These are phyloP conservation scores for Citrus reticulata DNA, from an alignment of 345 rosid genomes.

Conservation along the genomic window DNA sequence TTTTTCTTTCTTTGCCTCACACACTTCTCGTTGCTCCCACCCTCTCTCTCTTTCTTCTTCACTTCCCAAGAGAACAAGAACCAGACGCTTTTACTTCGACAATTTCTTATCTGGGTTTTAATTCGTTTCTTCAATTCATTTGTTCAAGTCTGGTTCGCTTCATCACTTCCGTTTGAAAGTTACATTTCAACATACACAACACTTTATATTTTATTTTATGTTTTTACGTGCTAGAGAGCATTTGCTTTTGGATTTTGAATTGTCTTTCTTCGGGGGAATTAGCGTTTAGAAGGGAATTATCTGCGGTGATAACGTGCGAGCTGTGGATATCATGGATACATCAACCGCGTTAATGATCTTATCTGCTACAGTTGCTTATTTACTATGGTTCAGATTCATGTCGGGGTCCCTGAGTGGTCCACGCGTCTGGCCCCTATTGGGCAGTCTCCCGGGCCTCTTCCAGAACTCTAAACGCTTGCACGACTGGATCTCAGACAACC, in stretches of 20 bases:
- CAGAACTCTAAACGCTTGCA: conserved; percentile 55
- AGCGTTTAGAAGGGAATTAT: not conserved
- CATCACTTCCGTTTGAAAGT: not conserved
- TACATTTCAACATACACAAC: not conserved
- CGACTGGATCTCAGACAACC: conserved; percentile 77
- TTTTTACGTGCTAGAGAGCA: not conserved
- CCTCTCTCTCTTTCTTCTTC: not conserved
- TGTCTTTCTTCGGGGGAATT: not conserved
- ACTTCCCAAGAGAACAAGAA: not conserved
- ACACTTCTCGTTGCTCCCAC: not conserved
- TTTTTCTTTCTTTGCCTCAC: not conserved
- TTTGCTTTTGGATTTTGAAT: not conserved
- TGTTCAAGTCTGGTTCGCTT: not conserved
- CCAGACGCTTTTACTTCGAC: not conserved
- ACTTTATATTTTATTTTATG: not conserved
- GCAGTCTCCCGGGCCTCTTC: conserved; percentile 70
- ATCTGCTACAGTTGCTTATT: conserved; percentile 37
- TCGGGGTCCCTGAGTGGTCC: conserved; percentile 46
- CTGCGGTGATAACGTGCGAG: not conserved
- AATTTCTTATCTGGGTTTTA: conserved; percentile 6
- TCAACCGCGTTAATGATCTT: conserved; percentile 43
- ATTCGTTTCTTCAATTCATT: not conserved
- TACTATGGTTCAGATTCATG: conserved; percentile 50
- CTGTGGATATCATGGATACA: conserved; percentile 31
- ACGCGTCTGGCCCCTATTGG: conserved; percentile 73